Base-by-base conservation (phyloP, 2,329 filamentous ascomycete species). In the Trichoderma atrobrunneum region DNA sequence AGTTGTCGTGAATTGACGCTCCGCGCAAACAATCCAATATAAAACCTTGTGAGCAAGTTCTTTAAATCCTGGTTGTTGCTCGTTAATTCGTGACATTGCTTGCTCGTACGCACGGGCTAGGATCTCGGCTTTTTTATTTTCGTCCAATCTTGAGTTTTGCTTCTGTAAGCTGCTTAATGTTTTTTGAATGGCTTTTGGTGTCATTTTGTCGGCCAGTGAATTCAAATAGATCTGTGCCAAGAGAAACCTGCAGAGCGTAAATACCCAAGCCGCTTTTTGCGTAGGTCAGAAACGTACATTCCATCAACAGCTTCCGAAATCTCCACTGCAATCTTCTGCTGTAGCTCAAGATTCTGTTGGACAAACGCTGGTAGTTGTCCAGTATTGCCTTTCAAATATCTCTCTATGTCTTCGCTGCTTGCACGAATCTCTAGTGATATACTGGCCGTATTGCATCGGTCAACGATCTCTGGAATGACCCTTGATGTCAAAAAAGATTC, bases 401-500 rank as follows among this genome's bases (percentile, higher is more conserved):
- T 10, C n/a, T 56, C 7, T 24, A 72, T 18, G 24, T 72, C 70
- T 39, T 68, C 56, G 5, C 30, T 14, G 18, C 16, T 51, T 26
- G 56, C 36, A 7, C 36, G 36, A 7, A 72, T 69, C 28, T 69
- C 70, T 7, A 68, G 18, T 1, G 16, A 34, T 11, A 51, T 24
- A 26, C 24, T 32, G 12, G 2, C 5, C 1, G 5, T 5, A 16
- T 8, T 56, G 21, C 57, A 62, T 7, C 10, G n/a, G 7, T 21
- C 12, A 11, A 18, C 8, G 1, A 73, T 56, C 5, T 71, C 54
- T 43, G 54, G 34, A n/a, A 30, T 36, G 16, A 2, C 11, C 30
- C 18, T 85, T 78, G 0, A 72, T 16, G 70, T 72, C 5, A 28
- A 24, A 72, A 69, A 2, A 36, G 8, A 12, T 62, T 72, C 1